phyloP scores from a whole-genome alignment of 2,329 filamentous ascomycete species.

The Microcyclospora pomicola region DNA sequence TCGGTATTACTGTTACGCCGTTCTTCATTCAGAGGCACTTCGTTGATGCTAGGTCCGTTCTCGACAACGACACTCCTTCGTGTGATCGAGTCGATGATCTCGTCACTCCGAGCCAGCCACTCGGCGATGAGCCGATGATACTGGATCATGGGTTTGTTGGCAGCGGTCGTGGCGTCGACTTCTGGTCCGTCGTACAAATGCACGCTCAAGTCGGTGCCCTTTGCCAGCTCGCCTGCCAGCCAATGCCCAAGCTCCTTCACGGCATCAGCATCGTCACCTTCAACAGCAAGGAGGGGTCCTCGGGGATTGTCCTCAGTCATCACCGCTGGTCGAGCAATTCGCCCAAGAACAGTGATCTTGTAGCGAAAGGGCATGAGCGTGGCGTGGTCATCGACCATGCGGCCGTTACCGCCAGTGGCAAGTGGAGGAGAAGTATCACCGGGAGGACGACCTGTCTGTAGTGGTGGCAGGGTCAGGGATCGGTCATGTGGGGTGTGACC shows the following conservation, averaged over 20 bases:
- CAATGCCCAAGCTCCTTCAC: slow-evolving; percentile 53
- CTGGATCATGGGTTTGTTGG: slow-evolving; percentile 25
- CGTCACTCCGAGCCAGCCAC: slow-evolving; percentile 63
- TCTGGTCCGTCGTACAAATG: slow-evolving; percentile 37
- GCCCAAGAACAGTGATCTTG: slow-evolving; percentile 63
- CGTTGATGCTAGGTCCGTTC: slow-evolving; percentile 13
- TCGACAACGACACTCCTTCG: slow-evolving; percentile 5
- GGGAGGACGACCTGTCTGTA: slow-evolving; percentile 28
- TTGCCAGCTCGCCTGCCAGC: slow-evolving; percentile 41
- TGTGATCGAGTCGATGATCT: slow-evolving; percentile 42
- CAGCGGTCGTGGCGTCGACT: slow-evolving; percentile 23
- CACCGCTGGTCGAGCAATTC: slow-evolving; percentile 57
- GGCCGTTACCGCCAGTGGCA: neutral
- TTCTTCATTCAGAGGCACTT: slow-evolving; percentile 6
- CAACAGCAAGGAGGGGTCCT: slow-evolving; percentile 72
- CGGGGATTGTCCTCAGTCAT: slow-evolving; percentile 28
- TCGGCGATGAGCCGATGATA: slow-evolving; percentile 47
- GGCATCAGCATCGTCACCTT: slow-evolving; percentile 54
- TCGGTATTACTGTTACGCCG: slow-evolving; percentile 14
- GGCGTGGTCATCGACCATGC: slow-evolving; percentile 42
- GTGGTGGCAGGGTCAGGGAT: slow-evolving; percentile 39
- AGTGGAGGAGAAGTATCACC: slow-evolving; percentile 4
- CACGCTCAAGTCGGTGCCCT: slow-evolving; percentile 38
- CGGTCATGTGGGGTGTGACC: slow-evolving; percentile 27
- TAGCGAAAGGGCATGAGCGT: slow-evolving; percentile 60